Evolutionary conservation across 257 asterid species (phyloP).

Genomic region (Agastache rugosa): DNA sequence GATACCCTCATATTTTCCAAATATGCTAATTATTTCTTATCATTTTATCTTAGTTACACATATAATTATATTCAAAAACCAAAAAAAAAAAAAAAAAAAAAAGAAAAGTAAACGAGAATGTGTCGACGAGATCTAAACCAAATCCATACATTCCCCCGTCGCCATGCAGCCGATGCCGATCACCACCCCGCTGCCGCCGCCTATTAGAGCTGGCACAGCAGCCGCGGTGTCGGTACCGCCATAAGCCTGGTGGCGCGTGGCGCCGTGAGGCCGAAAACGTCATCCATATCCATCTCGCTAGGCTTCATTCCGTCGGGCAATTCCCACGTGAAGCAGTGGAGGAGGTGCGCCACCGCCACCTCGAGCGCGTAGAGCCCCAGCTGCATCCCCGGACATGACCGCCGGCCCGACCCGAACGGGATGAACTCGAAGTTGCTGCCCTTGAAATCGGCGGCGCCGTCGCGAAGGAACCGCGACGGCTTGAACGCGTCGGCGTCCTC

Average conservation of each 20-base stretch:
- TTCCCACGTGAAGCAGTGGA: slow-evolving; percentile 88
- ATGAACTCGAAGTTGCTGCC: slow-evolving; percentile 78
- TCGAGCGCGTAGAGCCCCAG: slow-evolving; percentile 81
- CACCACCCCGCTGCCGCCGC: not conserved
- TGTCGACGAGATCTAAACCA: too few species aligned
- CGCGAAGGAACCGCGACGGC: slow-evolving; percentile 62
- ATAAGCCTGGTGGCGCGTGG: slow-evolving; percentile 73
- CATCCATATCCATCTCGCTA: slow-evolving; percentile 68
- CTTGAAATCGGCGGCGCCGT: slow-evolving; percentile 64
- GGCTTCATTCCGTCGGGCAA: slow-evolving; percentile 92
- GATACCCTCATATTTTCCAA: not conserved
- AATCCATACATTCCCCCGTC: not conserved
- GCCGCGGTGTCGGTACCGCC: slow-evolving; percentile 77
- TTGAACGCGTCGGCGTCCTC: slow-evolving; percentile 61
- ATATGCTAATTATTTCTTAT: not conserved
- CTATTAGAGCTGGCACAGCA: slow-evolving; percentile 61
- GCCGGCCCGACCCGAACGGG: slow-evolving; percentile 92
- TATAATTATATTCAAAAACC: slow-evolving; percentile 9
- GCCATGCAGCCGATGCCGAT: too few species aligned
- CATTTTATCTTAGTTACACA: not conserved
- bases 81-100: not conserved
- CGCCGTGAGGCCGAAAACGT: slow-evolving; percentile 87
- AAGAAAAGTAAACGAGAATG: not conserved
- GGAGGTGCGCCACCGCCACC: slow-evolving; percentile 79
- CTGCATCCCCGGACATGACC: slow-evolving; percentile 99